phyloP scores from a whole-genome alignment of 495 filamentous ascomycete species.

The Rhizodiscina lignyota region DNA sequence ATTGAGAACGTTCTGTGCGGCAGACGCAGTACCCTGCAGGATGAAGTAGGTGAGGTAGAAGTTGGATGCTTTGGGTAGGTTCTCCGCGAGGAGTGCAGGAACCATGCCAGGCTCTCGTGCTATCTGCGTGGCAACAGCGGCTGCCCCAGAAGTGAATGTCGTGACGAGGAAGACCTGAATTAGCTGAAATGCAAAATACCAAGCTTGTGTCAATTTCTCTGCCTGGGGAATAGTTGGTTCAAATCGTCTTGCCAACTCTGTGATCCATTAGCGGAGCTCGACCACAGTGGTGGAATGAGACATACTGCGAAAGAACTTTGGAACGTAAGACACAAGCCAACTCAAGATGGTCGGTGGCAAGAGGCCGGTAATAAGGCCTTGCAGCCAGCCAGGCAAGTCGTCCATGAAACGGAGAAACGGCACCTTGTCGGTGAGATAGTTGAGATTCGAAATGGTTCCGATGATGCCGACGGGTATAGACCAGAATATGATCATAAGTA shows the following conservation, averaged over 20 bases:
- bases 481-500: slow-evolving; percentile 22
- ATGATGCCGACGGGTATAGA: slow-evolving; percentile 19
- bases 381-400: slow-evolving; percentile 14
- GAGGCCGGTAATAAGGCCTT: slow-evolving; percentile 18
- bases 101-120: slow-evolving; percentile 12
- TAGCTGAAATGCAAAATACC: slow-evolving; percentile 23
- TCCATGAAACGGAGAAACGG: slow-evolving; percentile 17
- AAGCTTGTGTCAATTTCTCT: slow-evolving; percentile 19
- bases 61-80: slow-evolving; percentile 20
- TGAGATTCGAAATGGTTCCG: slow-evolving; percentile 18
- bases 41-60: slow-evolving; percentile 26
- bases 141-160: slow-evolving; percentile 18
- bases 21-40: slow-evolving; percentile 17
- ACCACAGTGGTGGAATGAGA: too few species aligned
- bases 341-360: slow-evolving; percentile 16
- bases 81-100: slow-evolving; percentile 14
- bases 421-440: slow-evolving; percentile 17
- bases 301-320: slow-evolving; percentile 18
- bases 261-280: too few species aligned
- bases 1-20: slow-evolving; percentile 17
- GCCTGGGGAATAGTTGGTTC: too few species aligned
- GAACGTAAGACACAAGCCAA: slow-evolving; percentile 16
- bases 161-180: slow-evolving; percentile 24
- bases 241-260: too few species aligned
- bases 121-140: slow-evolving; percentile 14